Conservation (phyloP, 2,329 filamentous ascomycete species). For the Fusarium sp. region DNA sequence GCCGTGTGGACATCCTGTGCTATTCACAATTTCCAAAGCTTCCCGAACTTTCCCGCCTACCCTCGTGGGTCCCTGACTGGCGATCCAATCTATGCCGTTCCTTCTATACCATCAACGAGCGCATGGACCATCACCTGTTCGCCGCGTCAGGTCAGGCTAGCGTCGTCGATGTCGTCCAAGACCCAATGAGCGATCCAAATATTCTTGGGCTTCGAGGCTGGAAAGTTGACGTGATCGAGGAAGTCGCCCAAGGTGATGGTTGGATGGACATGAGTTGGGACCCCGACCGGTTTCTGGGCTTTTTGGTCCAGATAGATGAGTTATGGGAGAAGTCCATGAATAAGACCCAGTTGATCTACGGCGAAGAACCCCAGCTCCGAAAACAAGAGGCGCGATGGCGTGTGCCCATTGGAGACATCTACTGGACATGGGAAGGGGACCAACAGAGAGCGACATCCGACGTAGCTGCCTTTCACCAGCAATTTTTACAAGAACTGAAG, state of each 20-base stretch:
- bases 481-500: neutral
- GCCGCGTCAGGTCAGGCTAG: accelerated
- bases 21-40: constrained; percentile 4
- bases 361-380: accelerated
- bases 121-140: accelerated
- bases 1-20: accelerated
- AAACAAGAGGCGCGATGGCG: neutral
- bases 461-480: accelerated
- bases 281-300: neutral
- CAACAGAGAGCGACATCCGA: neutral
- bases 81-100: neutral
- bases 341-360: accelerated
- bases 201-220: neutral
- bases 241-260: neutral
- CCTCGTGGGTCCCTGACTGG: constrained; percentile 16
- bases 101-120: neutral
- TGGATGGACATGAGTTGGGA: neutral
- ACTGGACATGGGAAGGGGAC: neutral
- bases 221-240: neutral
- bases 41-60: accelerated
- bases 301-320: neutral
- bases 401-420: neutral
- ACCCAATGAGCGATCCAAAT: accelerated
- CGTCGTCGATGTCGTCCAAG: accelerated
- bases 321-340: neutral